phyloP scores from a whole-genome alignment of 1,139 yeast species.

The Yamadazyma pseudoaaseri region DNA sequence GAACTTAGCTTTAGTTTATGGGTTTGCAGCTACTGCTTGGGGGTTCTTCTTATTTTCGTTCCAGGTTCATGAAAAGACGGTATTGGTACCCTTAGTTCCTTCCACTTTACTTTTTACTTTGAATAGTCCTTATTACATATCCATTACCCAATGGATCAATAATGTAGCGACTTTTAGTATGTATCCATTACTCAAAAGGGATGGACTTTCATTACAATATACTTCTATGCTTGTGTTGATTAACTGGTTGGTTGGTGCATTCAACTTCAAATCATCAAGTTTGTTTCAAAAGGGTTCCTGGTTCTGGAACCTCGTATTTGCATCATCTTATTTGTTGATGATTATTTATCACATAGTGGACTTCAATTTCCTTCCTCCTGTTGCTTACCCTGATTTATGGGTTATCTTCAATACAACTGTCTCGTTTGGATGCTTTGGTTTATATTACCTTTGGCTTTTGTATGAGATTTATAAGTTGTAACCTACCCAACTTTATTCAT shows the following conservation, averaged over 20 bases:
- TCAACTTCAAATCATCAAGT: constrained; percentile 18
- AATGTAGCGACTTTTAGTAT: constrained; percentile 82
- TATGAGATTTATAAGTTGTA: constrained; percentile 37
- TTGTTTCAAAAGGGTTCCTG: constrained; percentile 39
- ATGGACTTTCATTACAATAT: constrained; percentile 73
- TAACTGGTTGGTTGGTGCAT: constrained; percentile 82
- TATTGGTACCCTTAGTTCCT: constrained; percentile 84
- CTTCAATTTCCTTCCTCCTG: constrained; percentile 50
- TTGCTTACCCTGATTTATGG: constrained; percentile 78
- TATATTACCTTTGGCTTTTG: constrained; percentile 79
- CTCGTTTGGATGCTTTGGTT: constrained; percentile 70
- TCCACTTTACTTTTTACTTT: constrained; percentile 65
- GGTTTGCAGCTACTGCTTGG: constrained; percentile 81
- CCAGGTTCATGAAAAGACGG: constrained; percentile 94
- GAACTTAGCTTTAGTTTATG: constrained; percentile 47
- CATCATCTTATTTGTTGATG: constrained; percentile 59
- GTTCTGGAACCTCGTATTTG: constrained; percentile 58
- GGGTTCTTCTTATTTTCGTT: constrained; percentile 87
- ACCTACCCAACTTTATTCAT: neutral
- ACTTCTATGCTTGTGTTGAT: constrained; percentile 57
- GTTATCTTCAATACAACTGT: constrained; percentile 70
- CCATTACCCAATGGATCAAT: constrained; percentile 83
- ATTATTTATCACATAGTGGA: constrained; percentile 56
- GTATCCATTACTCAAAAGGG: constrained; percentile 83
- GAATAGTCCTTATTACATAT: constrained; percentile 57